A percentile compares a stretch with the other conserved stretches of the same genome.
phyloP scores from a whole-genome alignment of 495 filamentous ascomycete genomes.

The Letharia columbiana region DNA sequence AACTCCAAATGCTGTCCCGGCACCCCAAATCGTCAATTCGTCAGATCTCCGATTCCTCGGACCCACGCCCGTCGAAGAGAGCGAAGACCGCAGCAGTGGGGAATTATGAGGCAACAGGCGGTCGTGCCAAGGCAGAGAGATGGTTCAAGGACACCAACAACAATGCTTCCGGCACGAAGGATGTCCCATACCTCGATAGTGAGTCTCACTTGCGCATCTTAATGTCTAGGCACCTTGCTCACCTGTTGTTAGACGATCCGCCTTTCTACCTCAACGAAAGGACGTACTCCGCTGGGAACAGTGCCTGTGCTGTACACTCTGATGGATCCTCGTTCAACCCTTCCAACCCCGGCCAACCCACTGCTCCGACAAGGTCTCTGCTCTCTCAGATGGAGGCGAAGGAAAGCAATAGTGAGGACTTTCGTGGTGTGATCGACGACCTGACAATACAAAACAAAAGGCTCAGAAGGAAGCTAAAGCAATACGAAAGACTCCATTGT shows the following conservation, averaged over 20 bases:
- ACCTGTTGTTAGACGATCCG: constrained; percentile 37
- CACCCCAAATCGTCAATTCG: not conserved
- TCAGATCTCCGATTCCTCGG: constrained; percentile 1
- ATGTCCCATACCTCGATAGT: constrained; percentile 23
- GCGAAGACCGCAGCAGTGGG: not conserved
- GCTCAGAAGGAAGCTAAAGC: constrained; percentile 57
- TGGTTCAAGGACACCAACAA: constrained; percentile 30
- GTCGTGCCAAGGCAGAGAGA: constrained; percentile 20
- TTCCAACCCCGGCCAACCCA: constrained; percentile 24
- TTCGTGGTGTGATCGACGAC: constrained; percentile 62
- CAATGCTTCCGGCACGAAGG: constrained; percentile 19
- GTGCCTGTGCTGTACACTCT: constrained; percentile 15
- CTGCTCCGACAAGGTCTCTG: constrained; percentile 20
- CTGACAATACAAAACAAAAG: constrained; percentile 62
- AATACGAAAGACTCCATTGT: constrained; percentile 55
- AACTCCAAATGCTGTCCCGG: not conserved
- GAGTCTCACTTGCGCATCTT: not conserved
- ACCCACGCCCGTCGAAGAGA: not conserved
- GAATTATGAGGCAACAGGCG: not conserved
- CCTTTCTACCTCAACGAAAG: constrained; percentile 43
- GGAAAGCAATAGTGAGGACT: constrained; percentile 50
- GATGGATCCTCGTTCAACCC: constrained; percentile 8
- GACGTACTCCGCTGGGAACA: constrained; percentile 36
- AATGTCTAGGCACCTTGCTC: not conserved
- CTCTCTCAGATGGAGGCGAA: constrained; percentile 30